Conservation (phyloP, 1,284 basidiomycete genomes). For the Tetrapyrgos nigripes region DNA sequence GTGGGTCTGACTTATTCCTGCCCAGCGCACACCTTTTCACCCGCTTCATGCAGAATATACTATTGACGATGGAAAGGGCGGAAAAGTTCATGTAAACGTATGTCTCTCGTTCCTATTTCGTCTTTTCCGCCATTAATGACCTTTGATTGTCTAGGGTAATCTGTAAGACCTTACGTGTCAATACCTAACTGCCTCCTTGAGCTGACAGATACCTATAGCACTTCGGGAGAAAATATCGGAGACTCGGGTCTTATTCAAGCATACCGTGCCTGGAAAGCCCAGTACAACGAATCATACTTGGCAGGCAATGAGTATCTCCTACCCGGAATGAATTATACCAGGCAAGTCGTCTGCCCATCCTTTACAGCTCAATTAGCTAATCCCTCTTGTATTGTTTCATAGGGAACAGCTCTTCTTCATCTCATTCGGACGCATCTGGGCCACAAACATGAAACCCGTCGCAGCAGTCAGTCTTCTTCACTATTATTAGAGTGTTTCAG, state of each 20-base stretch:
- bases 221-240: slow-evolving; percentile 90
- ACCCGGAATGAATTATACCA: slow-evolving; percentile 85
- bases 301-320: slow-evolving; percentile 75
- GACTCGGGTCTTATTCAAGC: slow-evolving; percentile 88
- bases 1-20: slow-evolving; percentile 42
- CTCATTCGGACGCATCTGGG: slow-evolving; percentile 83
- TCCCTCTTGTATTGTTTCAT: not conserved
- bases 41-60: slow-evolving; percentile 71
- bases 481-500: slow-evolving; percentile 1
- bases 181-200: slow-evolving; percentile 10
- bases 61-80: slow-evolving; percentile 86
- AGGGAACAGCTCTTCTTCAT: slow-evolving; percentile 94
- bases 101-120: slow-evolving; percentile 41
- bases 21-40: no score
- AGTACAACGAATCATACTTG: slow-evolving; percentile 59
- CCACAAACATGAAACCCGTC: slow-evolving; percentile 72
- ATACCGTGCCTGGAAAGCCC: slow-evolving; percentile 86
- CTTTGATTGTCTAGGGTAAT: slow-evolving; percentile 60
- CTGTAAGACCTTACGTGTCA: slow-evolving; percentile 53
- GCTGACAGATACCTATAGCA: slow-evolving; percentile 47
- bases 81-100: slow-evolving; percentile 86
- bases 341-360: slow-evolving; percentile 42
- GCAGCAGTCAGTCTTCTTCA: slow-evolving; percentile 57
- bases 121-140: not conserved
- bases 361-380: not conserved